Base-by-base conservation (phyloP, 2,329 filamentous ascomycete species). In the Ophiostoma sp. region DNA sequence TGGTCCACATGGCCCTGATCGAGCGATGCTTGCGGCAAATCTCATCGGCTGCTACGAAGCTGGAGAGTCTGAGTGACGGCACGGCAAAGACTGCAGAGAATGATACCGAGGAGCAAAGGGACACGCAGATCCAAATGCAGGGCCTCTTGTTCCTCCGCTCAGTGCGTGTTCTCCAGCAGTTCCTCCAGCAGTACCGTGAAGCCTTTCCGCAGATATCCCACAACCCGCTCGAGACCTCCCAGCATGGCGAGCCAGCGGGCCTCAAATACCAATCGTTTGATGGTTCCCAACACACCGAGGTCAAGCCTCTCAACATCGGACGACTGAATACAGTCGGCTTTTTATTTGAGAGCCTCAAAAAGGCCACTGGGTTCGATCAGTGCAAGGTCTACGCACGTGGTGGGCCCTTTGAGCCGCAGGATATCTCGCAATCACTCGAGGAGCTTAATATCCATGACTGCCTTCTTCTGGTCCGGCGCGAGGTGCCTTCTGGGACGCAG, bases 241-340 rank as follows among this genome's bases (percentile, higher is more conserved):
- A 83, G 8, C 76, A 85, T 40, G 90, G 91, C 6, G 85, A 90
- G 49, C 79, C 83, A 2, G 81, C 92, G 0, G 84, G 86, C 66
- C 82, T 95, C 18, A 88, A 87, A 66, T 94, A 91, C 74, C 91
- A 94, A 76, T 86, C 86, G 1, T 92, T 92, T 73, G 85, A 89
- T 74, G 86, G 85, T 12, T 77, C 82, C 38, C 77, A 78, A 1
- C 83, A 86, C 67, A 87, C 85, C 1, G 85, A 85, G 12, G 83
- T 92, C 40, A 83, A 83, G 73, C 80, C 82, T 1, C 78, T 95
- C 42, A 80, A 80, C 41, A 88, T 95, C 72, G 91, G 90, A 0
- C 83, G 84, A 62, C 82, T 85, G 40, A 92, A 93, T 69, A 95
- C 90, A 0, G 84, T 86, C 6, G 84, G 85, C 1, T 88, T 91